phyloP scores from a whole-genome alignment of 1,284 basidiomycete species.

The Golubevia pallescens region DNA sequence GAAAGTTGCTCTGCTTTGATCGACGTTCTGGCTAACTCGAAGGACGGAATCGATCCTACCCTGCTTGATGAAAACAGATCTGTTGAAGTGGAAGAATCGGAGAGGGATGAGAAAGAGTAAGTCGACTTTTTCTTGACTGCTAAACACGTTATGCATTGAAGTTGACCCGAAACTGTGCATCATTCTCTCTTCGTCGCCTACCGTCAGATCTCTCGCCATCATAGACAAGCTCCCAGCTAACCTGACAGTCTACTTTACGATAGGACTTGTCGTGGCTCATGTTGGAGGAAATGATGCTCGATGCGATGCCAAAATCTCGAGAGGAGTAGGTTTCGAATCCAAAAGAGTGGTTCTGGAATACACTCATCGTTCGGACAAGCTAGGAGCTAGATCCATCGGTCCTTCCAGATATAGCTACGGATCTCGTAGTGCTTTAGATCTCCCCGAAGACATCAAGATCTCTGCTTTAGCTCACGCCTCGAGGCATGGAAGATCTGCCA shows the following conservation, averaged over 20 bases:
- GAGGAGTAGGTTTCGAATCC: constrained; percentile 43
- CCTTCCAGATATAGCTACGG: constrained; percentile 29
- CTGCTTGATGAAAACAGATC: neutral
- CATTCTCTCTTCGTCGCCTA: neutral
- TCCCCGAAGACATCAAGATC: constrained; percentile 41
- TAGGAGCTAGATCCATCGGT: constrained; percentile 9
- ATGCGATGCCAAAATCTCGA: constrained; percentile 30
- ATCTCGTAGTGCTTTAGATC: constrained; percentile 32
- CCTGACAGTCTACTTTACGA: constrained; percentile 29
- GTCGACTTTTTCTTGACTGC: neutral
- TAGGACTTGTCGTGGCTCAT: constrained; percentile 36
- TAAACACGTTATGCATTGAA: too few relatives aligned
- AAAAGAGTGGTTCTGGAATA: constrained; percentile 40
- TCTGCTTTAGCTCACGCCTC: constrained; percentile 26
- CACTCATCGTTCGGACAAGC: constrained; percentile 1
- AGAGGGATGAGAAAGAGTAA: neutral
- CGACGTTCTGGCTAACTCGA: constrained; percentile 10
- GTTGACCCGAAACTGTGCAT: neutral
- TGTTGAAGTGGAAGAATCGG: neutral
- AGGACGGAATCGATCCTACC: neutral
- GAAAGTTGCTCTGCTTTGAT: constrained; percentile 22
- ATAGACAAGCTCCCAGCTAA: constrained; percentile 35
- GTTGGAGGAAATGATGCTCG: constrained; percentile 35
- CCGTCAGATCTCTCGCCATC: constrained; percentile 10
- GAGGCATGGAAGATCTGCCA: constrained; percentile 28